Conservation (phyloP, 805 yeast species). For the Zygosaccharomyces pseudorouxii region DNA sequence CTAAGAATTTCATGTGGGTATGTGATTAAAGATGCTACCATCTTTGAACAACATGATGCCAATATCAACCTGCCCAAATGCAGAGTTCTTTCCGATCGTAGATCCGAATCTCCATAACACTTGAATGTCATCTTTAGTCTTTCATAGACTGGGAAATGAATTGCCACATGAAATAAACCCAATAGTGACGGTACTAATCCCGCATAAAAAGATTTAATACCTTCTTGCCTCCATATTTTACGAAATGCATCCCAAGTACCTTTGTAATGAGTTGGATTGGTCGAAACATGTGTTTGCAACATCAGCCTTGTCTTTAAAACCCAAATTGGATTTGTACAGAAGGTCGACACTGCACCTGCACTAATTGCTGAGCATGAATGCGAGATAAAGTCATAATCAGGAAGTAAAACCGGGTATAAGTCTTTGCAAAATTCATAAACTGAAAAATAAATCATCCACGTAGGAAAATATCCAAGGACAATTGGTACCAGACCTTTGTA, state of each 20-base stretch:
- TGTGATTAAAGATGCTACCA: conserved; percentile 82
- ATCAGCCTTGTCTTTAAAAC: conserved; percentile 92
- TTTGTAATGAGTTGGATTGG: conserved; percentile 39
- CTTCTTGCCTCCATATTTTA: conserved; percentile 76
- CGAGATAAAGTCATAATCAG: conserved; percentile 36
- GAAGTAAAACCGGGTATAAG: conserved; percentile 43
- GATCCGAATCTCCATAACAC: conserved; percentile 23
- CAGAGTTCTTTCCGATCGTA: conserved; percentile 22
- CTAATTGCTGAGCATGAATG: conserved; percentile 61
- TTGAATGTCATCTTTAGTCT: conserved; percentile 56
- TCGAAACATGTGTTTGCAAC: conserved; percentile 56
- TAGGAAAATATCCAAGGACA: conserved; percentile 88
- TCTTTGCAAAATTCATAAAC: conserved; percentile 77
- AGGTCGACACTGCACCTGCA: conserved; percentile 84
- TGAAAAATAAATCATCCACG: conserved; percentile 94
- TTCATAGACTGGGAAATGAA: conserved; percentile 93
- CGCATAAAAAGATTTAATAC: conserved; percentile 73
- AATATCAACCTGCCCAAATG: conserved; percentile 43
- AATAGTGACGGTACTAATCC: conserved; percentile 88
- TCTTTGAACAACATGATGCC: conserved; percentile 79
- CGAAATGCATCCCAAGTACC: conserved; percentile 82
- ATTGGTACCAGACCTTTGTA: conserved; percentile 93
- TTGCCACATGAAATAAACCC: conserved; percentile 90
- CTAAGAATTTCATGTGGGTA: conserved; percentile 95
- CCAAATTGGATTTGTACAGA: conserved; percentile 93